Conservation (phyloP, 2,329 filamentous ascomycete genomes). For the Cordyceps pruinosa region DNA sequence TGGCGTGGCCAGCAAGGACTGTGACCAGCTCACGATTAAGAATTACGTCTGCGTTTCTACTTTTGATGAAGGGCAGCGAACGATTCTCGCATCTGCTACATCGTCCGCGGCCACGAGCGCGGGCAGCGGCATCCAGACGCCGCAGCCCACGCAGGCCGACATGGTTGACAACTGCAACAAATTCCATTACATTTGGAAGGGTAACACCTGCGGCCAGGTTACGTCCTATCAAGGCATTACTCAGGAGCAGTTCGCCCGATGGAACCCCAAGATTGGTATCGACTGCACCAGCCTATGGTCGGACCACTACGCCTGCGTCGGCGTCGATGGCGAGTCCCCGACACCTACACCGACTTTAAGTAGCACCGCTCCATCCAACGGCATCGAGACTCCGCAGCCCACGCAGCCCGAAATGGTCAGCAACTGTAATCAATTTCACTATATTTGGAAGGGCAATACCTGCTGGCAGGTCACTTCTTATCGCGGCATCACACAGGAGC, state of each 20-base stretch:
- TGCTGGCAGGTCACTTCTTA: not conserved
- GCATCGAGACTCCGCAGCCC: not conserved
- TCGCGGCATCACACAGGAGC: not conserved
- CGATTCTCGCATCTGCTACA: not conserved
- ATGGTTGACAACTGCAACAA: not conserved
- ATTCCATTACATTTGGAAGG: not conserved
- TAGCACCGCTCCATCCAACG: not conserved
- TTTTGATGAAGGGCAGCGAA: not conserved
- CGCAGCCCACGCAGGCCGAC: not conserved
- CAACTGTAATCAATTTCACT: not conserved
- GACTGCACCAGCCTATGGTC: not conserved
- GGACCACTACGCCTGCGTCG: not conserved
- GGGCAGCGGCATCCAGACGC: not conserved
- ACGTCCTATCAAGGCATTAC: not conserved
- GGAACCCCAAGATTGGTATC: not conserved
- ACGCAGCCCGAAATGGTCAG: not conserved
- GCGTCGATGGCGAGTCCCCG: not conserved
- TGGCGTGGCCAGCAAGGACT: not conserved
- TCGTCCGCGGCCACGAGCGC: not conserved
- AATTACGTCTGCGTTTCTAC: not conserved
- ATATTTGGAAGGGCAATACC: not conserved
- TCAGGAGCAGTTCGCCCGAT: not conserved
- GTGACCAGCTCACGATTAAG: not conserved
- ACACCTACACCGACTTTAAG: too few relatives aligned
- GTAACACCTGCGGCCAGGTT: not conserved